Evolutionary conservation across 495 filamentous ascomycete genomes (phyloP), one percentile per base, ranked within the genome.

Genomic region (Trichoderma asperelloides): DNA sequence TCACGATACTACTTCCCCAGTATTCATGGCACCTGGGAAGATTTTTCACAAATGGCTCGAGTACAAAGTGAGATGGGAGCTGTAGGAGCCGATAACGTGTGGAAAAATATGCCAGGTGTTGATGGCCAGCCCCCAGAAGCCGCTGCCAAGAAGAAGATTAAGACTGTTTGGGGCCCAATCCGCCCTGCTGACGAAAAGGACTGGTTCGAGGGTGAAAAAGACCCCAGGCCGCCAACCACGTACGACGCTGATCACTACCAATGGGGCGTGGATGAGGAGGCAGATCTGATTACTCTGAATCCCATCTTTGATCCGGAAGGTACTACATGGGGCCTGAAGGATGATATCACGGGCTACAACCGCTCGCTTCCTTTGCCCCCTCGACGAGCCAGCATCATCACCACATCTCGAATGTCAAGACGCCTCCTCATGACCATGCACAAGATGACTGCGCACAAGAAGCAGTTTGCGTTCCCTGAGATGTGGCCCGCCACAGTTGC

Each of bases 281-380:
- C 96, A 2, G 95, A 98, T 75, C 84, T 96, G 55, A 92, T 98
- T 67, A 92, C 92, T 18, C 88, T 98, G 74, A 96, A 93, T 73
- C 95, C 95, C 4, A 85, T 98, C 65, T 98, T 96, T 76, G 87
- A 98, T 74, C 96, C 95, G 0, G 87, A 90, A 65, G 85, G 87
- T 64, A 97, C 94, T 1, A 91, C 87, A 33, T 98, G 95, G 95
- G 79, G 89, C 45, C 88, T 98, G 15, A 84, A 87, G 4, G 86
- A 92, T 70, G 95, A 97, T 76, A 89, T 93, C 62, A 96, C 93
- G 0, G 96, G 96, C 37, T 98, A 96, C 76, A 91, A 91, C 77
- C 83, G 78, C 41, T 84, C 85, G 1, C 78, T 80, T 30, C 69
- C 68, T 60, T 79, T 88, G 67, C 88, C 91, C 6, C 93, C 92